A percentile compares a stretch with the other conserved stretches of the same genome.
Evolutionary conservation across 176 grass and related monocot genomes (phyloP).

Genomic region (Thinopyrum elongatum): DNA sequence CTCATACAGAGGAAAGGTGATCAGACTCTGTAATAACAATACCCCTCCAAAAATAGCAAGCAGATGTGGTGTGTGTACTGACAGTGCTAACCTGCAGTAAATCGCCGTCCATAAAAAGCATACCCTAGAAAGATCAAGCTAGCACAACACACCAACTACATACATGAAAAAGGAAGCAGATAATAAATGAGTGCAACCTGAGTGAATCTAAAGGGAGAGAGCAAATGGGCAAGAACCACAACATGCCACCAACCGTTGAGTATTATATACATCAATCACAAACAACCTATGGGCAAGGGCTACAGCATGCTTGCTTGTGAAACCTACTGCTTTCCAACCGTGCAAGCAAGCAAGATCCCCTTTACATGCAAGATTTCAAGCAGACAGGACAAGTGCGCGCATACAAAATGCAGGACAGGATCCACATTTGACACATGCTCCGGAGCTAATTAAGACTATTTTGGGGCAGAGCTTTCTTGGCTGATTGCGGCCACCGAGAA

Average conservation of each 20-base stretch:
- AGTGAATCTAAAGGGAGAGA: background rate
- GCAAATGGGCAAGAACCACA: constrained; percentile 11
- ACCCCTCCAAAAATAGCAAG: background rate
- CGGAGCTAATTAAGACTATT: constrained; percentile 27
- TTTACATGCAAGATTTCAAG: background rate
- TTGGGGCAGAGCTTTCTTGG: constrained; percentile 17
- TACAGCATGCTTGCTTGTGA: background rate
- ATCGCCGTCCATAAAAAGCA: constrained; percentile 20
- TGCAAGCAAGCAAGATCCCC: constrained; percentile 6
- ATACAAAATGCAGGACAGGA: background rate
- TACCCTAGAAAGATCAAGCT: constrained; percentile 4
- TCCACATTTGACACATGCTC: background rate
- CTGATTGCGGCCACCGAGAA: background rate
- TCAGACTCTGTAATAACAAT: background rate
- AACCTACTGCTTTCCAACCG: background rate
- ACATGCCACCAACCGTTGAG: background rate
- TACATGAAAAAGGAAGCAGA: background rate
- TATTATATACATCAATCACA: constrained; percentile 2
- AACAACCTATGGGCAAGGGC: background rate
- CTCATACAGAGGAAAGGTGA: background rate
- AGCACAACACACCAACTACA: constrained; percentile 20
- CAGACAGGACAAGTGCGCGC: background rate
- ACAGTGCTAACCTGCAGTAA: constrained; percentile 20
- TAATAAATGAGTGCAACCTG: constrained; percentile 18
- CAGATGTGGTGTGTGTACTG: background rate